Evolutionary conservation across 768 basidiomycete genomes (phyloP), one percentile per base, ranked within the genome.

Genomic region (Hygrocybe coccinea): DNA sequence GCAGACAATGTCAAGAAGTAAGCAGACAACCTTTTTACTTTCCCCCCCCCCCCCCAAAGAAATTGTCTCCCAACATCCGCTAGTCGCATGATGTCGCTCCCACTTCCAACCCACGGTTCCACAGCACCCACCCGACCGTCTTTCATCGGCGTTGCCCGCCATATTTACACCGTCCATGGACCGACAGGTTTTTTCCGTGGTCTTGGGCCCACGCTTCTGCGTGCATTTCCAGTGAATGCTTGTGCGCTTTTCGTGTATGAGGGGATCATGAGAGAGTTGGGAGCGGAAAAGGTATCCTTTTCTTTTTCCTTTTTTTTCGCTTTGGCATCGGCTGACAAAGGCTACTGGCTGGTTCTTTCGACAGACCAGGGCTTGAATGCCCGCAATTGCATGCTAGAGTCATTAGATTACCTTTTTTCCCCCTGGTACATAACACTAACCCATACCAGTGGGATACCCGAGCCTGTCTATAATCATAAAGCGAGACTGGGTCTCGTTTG

Each of bases 1-100:
- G 78, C 84, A 54, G 91, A 93, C 69, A 89, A 89, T 65, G 74
- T 90, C 58, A 92, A 93, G 71, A 91, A 89, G 89, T 89, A 63
- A 56, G 76, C 69, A 17, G n/a, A 34, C 38, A 49, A 50, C 45
- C n/a, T n/a, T n/a, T n/a, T n/a, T n/a, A n/a, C n/a, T n/a, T n/a
- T n/a, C n/a, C n/a, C n/a, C n/a, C n/a, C n/a, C n/a, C n/a, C n/a
- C n/a, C n/a, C n/a, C n/a, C n/a, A n/a, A n/a, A 29, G 41, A 47
- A 17, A 37, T 10, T 14, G 3, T 15, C 41, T 36, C 29, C 7
- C 4, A 8, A 8, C 41, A 9, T 29, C 39, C n/a, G 39, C 17
- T 12, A 7, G 8, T 29, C 8, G 29, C 29, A 29, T 4, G 29
- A 29, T 29, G 3, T 8, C 29, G 29, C 29, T 29, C 8, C 29